Evolutionary conservation across 192 early-diverging fungal genomes (phyloP).

Genomic region (Rhizophagus prolifer): DNA sequence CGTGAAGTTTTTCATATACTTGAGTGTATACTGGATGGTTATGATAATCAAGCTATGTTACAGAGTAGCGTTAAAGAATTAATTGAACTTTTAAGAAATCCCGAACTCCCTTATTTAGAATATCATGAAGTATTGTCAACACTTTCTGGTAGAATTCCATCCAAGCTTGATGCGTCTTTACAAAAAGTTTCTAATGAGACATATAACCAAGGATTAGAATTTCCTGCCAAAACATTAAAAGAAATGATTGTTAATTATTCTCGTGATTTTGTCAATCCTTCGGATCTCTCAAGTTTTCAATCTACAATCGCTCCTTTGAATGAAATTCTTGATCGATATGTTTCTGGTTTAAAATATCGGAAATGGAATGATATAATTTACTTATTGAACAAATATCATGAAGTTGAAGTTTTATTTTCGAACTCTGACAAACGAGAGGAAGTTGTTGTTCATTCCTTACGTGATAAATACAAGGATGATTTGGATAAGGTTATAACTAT

Average conservation of each 20-base stretch:
- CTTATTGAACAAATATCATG: conserved; percentile 82
- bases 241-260: conserved; percentile 56
- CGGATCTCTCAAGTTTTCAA: conserved; percentile 67
- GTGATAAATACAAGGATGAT: conserved; percentile 83
- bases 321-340: conserved; percentile 66
- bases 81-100: conserved; percentile 68
- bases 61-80: conserved; percentile 71
- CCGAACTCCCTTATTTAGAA: conserved; percentile 86
- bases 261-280: conserved; percentile 50
- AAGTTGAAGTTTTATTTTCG: conserved; percentile 83
- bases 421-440: conserved; percentile 70
- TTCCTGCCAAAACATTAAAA: conserved; percentile 73
- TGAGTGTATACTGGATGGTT: conserved; percentile 82
- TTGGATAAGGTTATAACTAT: conserved; percentile 66
- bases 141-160: conserved; percentile 83
- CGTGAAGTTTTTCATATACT: conserved; percentile 59
- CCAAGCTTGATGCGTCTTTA: conserved; percentile 58
- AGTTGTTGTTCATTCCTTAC: conserved; percentile 79
- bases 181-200: conserved; percentile 49
- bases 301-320: conserved; percentile 66
- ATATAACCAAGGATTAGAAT: conserved; percentile 46
- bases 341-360: conserved; percentile 71
- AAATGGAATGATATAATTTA: conserved; percentile 70
- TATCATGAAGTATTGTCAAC: conserved; percentile 76
- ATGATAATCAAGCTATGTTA: conserved; percentile 76